Evolutionary conservation across 768 basidiomycete genomes (phyloP), one percentile per base, ranked within the genome.

Genomic region (Cyclocybe cylindracea): DNA sequence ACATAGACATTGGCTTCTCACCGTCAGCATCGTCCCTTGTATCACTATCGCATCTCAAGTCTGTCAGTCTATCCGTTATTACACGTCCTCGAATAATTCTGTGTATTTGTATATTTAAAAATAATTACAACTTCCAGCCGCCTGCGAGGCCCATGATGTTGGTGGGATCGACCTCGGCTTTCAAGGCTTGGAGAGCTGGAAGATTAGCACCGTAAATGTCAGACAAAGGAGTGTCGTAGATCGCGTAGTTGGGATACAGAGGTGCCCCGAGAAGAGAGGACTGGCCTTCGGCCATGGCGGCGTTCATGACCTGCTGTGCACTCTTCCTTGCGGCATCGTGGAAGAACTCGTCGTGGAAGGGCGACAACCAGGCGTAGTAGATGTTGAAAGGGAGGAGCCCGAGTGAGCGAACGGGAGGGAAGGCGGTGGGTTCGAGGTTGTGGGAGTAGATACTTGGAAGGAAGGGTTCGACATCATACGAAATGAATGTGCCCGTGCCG

Each of bases 91-190:
- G 24, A 24, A 24, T 24, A 3, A 24, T 24, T 3, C 2, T 24
- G 24, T 24, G 24, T 24, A 24, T 24, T 24, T 24, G 24, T 24
- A 24, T 5, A 16, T 5, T 3, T 24, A 24, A 24, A 24, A 24
- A 24, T 24, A 24, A 24, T 48, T 39, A 76, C 40, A 82, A 66
- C 66, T 84, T 86, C 64, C 77, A 86, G 6, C 85, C 86, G 5
- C 85, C 85, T n/a, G 85, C 74, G 13, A 86, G 76, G 11, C 75
- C 77, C 85, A 89, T 88, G 37, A 86, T 73, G 58, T 81, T 74
- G 7, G 67, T 45, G 0, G 85, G 86, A 63, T 89, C 86, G 46
- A 81, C 71, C 16, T 43, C 48, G 50, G 53, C 59, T 59, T 79
- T 82, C 11, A 86, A 62, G 9, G 46, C 53, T 48, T 61, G 53